These are phyloP conservation scores for Hymenoscyphus repandus DNA, from an alignment of 2,329 filamentous ascomycete genomes.

Conservation along the genomic window DNA sequence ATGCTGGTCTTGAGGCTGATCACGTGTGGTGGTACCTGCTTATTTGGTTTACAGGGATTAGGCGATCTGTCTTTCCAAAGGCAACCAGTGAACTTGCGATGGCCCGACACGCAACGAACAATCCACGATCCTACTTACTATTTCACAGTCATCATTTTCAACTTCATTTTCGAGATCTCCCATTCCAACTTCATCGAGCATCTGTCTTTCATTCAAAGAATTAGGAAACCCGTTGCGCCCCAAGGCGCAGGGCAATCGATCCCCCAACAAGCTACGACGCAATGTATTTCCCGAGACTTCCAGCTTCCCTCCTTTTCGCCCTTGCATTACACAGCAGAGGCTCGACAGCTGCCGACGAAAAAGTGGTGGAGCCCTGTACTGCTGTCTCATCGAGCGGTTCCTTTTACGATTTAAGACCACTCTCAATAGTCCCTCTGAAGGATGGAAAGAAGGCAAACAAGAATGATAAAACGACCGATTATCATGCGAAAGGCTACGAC, in stretches of 20 bases:
- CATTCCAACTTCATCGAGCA: not conserved
- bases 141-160: too few relatives aligned
- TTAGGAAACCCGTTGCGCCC: constrained; percentile 17
- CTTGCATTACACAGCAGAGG: constrained; percentile 24
- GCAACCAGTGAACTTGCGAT: too few relatives aligned
- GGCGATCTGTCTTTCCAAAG: constrained; percentile 2
- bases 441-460: constrained; percentile 39
- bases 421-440: constrained; percentile 24
- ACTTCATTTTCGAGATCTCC: not conserved
- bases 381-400: constrained; percentile 25
- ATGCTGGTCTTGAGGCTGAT: not conserved
- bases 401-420: constrained; percentile 31
- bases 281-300: constrained; percentile 26
- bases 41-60: not conserved
- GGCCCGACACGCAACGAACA: not conserved
- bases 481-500: constrained; percentile 67
- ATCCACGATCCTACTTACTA: too few relatives aligned
- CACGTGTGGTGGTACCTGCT: not conserved
- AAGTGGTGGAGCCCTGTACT: constrained; percentile 29
- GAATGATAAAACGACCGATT: constrained; percentile 52
- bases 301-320: constrained; percentile 23
- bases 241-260: constrained; percentile 16
- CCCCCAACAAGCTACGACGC: constrained; percentile 4
- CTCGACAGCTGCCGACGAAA: constrained; percentile 22
- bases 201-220: not conserved